Evolutionary conservation across 2,329 filamentous ascomycete species (phyloP), one percentile per base, ranked within the genome.

Genomic region (Triangularia verruculosa): DNA sequence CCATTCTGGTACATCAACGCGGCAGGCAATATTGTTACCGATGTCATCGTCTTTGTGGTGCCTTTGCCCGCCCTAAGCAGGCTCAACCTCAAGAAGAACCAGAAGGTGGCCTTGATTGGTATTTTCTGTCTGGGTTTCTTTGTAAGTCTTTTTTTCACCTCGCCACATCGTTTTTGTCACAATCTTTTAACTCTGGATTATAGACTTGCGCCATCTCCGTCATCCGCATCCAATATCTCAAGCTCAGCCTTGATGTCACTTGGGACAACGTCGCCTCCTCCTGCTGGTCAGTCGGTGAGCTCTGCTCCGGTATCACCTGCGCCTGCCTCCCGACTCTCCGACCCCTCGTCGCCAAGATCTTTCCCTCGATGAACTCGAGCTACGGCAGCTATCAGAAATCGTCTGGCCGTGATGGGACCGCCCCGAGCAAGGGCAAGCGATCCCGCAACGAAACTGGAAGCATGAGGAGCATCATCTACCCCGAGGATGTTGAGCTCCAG

Each of bases 81-180:
- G 20, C 64, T 77, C 20, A 73, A 77, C n/a, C 70, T 77, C 20
- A 73, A 73, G 0, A 72, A 66, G 27, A 67, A 68, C 4, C 75
- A 78, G 56, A 73, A 73, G 43, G 60, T 76, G 5, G 68, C 73
- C 3, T 69, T 78, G 6, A 69, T 77, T 1, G 73, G 71, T 6
- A 74, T 79, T 53, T 78, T 78, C 59, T 73, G 74, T 57, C 68
- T 78, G 3, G 75, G 76, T 13, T 77, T 78, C 62, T 78, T 78
- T 52, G 76, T 77, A 60, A 68, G 75, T 74, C 5, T 8, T 20
- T 13, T 47, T 3, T 13, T 9, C 13, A 39, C 24, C 6, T 22
- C 24, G 11, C 8, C 13, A 17, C 11, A 24, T 11, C 20, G 22
- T 8, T 27, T 8, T 58, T 62, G 54, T 63, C 52, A 15, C n/a